Evolutionary conservation across 352 stramenopile species (phyloP).

Genomic region (Chrysophaeum taylorii): DNA sequence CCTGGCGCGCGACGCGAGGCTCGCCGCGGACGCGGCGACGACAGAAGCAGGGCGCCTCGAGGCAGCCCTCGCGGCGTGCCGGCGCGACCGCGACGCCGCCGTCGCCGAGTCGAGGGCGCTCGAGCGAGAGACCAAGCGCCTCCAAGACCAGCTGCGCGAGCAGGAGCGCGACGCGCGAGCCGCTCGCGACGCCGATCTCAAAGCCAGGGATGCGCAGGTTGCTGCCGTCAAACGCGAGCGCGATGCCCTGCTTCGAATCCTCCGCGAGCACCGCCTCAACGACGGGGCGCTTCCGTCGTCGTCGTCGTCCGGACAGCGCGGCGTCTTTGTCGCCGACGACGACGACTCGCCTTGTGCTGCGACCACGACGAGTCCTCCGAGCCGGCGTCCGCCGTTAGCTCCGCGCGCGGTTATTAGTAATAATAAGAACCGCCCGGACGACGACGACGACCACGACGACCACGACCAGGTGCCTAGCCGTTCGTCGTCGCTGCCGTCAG

Average conservation of each 20-base stretch:
- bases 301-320: too few species aligned
- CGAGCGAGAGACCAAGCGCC: background rate
- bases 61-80: too few species aligned
- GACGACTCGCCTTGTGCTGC: too few species aligned
- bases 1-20: background rate
- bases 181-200: background rate
- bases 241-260: background rate
- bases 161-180: background rate
- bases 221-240: background rate
- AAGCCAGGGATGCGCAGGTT: background rate
- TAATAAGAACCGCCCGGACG: too few species aligned
- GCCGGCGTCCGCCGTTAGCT: too few species aligned
- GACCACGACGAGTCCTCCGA: too few species aligned
- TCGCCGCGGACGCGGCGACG: background rate
- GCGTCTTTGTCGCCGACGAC: too few species aligned
- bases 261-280: background rate
- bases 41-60: background rate
- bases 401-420: too few species aligned
- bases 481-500: too few species aligned
- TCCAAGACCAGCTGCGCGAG: background rate
- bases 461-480: too few species aligned
- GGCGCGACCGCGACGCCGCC: background rate
- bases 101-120: background rate
- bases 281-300: too few species aligned
- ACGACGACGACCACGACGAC: too few species aligned